Conservation (phyloP, 805 yeast species). For the Monosporozyma aquatica region DNA sequence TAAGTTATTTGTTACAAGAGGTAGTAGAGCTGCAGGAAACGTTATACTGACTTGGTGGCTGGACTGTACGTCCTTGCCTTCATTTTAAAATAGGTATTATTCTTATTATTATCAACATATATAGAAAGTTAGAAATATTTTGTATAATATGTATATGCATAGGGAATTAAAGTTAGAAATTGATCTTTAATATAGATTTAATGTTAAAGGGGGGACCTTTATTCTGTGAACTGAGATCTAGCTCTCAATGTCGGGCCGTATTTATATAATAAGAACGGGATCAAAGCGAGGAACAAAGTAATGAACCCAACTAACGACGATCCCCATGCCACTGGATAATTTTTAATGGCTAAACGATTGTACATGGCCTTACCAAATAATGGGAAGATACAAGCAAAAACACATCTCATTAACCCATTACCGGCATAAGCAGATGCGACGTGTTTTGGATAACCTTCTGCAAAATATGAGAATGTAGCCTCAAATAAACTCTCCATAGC, state of each 20-base stretch:
- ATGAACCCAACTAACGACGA: constrained; percentile 40
- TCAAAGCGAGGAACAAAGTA: constrained; percentile 34
- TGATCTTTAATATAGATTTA: no score
- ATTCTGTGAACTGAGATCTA: constrained; percentile 29
- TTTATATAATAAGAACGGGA: constrained; percentile 39
- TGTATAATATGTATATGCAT: no score
- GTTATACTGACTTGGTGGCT: constrained; percentile 59
- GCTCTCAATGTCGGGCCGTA: constrained; percentile 36
- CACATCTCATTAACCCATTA: constrained; percentile 41
- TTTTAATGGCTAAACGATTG: constrained; percentile 37
- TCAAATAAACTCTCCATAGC: constrained; percentile 43
- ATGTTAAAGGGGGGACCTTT: no score
- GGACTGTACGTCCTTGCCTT: constrained; percentile 41
- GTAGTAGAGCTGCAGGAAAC: constrained; percentile 51
- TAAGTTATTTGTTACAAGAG: constrained; percentile 54
- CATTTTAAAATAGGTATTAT: constrained; percentile 4
- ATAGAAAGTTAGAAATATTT: no score
- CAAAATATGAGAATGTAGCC: constrained; percentile 41
- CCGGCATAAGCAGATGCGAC: constrained; percentile 53
- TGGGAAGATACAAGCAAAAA: constrained; percentile 51
- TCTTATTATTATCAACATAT: no score
- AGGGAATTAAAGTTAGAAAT: no score
- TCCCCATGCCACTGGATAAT: constrained; percentile 55
- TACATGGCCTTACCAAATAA: constrained; percentile 56
- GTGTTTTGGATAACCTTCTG: constrained; percentile 39